phyloP scores from a whole-genome alignment of 2,329 filamentous ascomycete genomes.

The Coniochaeta sp. region DNA sequence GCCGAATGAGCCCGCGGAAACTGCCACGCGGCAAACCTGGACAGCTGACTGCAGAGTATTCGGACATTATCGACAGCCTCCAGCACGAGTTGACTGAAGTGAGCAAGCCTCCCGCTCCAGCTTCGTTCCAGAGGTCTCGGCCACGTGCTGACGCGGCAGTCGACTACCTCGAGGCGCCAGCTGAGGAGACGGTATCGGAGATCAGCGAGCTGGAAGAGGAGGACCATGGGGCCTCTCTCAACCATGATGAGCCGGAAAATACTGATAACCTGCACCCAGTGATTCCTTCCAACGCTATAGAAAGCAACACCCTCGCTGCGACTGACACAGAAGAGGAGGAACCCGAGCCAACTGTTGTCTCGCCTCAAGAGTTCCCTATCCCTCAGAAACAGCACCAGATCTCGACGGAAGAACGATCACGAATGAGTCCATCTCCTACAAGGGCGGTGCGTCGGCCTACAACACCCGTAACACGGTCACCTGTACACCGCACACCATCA shows the following conservation, averaged over 20 bases:
- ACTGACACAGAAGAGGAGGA: neutral
- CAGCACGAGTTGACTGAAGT: conserved; percentile 30
- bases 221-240: neutral
- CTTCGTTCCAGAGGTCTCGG: conserved; percentile 11
- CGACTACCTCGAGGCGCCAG: neutral
- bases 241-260: neutral
- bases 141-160: neutral
- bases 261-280: neutral
- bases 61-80: conserved; percentile 33
- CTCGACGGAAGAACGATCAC: neutral
- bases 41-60: conserved; percentile 33
- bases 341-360: no score
- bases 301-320: neutral
- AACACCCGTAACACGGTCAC: neutral
- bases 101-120: conserved; percentile 14
- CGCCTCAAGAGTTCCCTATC: neutral
- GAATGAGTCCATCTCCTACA: neutral
- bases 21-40: conserved; percentile 11
- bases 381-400: neutral
- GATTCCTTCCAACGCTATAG: neutral
- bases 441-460: neutral
- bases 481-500: neutral
- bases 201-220: conserved; percentile 49
- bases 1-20: conserved; percentile 24
- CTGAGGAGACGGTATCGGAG: conserved; percentile 34